Evolutionary conservation across 495 filamentous ascomycete genomes (phyloP), one percentile per base, ranked within the genome.

Genomic region (Aspergillus avenaceus): DNA sequence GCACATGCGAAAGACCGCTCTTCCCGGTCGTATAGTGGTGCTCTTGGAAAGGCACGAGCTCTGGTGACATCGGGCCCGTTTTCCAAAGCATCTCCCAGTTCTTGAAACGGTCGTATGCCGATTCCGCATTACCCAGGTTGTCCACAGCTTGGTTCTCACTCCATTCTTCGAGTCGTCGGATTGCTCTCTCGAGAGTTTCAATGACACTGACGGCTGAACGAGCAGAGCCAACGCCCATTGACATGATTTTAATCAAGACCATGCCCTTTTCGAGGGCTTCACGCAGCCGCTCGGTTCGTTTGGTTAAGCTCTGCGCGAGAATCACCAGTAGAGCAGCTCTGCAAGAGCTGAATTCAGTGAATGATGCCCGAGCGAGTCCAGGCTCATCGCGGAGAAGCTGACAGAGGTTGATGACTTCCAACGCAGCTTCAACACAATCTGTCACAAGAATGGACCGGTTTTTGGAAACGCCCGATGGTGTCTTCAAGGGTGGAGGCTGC

Each of bases 31-130:
- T 24, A 18, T 48, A 55, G 32, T n/a, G n/a, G n/a, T 54, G 54
- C 12, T 59, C 59, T 32, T 48, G 54, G 24, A 58, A 57, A 14
- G 52, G 52, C 19, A 66, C 49, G 2, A 64, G 64, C 4, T 59
- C 55, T 1, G 71, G 70, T 2, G 70, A 75, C 0, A 74, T 54
- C 7, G 73, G 73, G 4, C 74, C 74, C 7, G 71, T 70, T 47
- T 76, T 75, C 74, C 74, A 78, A 6, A 76, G 67, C 71, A 74
- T 74, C 40, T 76, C 73, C 74, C 74, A 78, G 21, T 71, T 75
- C 36, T 78, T 78, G 59, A 78, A 78, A 1, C 69, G 63, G 46
- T 76, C 74, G 37, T 78, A 78, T 16, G 70, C 74, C 0, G 74
- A 78, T 48, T 74, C 72, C 8, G 55, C 42, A 16, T 48, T 36